Evolutionary conservation across 306 rosid species (phyloP), one percentile per base, ranked within the genome.

Genomic region (Canavalia gladiata): DNA sequence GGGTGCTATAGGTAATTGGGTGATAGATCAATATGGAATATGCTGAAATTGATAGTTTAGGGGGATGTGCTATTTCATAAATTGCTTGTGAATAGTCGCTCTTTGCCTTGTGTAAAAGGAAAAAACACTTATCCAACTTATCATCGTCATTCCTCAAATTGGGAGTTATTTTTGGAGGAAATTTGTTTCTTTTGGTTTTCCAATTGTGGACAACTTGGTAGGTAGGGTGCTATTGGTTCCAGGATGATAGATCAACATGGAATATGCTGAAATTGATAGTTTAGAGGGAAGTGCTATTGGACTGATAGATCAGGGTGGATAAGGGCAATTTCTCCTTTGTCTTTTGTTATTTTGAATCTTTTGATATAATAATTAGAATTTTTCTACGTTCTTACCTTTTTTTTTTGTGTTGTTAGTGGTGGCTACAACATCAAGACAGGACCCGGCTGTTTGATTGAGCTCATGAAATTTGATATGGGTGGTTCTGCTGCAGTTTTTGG

Each of bases 351-450:
- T 46, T 77, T 49, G 13, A 65, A 18, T 18, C 25, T 18, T 67
- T 18, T 75, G 46, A 13, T 52, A 42, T 72, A 45, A 4, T 46
- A 28, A 10, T 65, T 41, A 54, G 13, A 43, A 37, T 9, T 76
- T 75, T 18, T 58, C 25, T 79, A 65, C 11, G 25, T 34, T 35
- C 7, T 25, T 33, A 46, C 25, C 43, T 11, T 43, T 50, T 34
- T 33, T 60, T 62, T 74, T 41, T 50, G 64, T 87, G 67, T 73
- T 56, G 39, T 81, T 75, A 94, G 98, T 85, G 98, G 97, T 80
- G 98, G 98, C 86, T 94, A 94, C 90, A 94, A 94, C 91, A 94
- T 92, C 90, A 94, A 94, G 88, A 94, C 98, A 10, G 97, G 98
- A 76, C 93, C 98, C 46, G 98, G 94, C 73, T 89, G 94, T 85